Conservation (phyloP, 169 alveolate species). For the Cryptosporidium parvum region DNA sequence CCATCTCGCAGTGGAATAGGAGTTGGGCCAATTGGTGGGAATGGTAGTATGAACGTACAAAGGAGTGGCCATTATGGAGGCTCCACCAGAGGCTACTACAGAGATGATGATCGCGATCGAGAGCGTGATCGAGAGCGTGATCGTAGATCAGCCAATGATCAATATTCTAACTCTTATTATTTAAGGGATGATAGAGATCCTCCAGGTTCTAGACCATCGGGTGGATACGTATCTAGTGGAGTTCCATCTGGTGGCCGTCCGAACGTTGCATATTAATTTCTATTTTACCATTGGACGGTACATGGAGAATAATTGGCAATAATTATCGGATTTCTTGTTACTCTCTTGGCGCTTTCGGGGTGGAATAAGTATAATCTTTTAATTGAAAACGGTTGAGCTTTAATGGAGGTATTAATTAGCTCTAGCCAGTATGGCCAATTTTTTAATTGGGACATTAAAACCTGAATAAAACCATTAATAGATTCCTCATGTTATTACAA, state of each 20-base stretch:
- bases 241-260: constrained; percentile 44
- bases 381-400: constrained; percentile 3
- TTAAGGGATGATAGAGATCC: constrained; percentile 73
- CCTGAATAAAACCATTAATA: neutral
- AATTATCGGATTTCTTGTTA: neutral
- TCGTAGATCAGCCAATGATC: constrained; percentile 48
- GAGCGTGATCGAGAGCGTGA: constrained; percentile 27
- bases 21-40: constrained; percentile 44
- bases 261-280: constrained; percentile 44
- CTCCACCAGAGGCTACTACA: constrained; percentile 37
- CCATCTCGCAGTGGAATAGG: constrained; percentile 66
- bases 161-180: constrained; percentile 41
- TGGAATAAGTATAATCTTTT: neutral
- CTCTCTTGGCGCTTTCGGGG: constrained; percentile 2
- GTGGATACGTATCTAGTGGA: constrained; percentile 52
- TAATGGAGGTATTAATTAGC: neutral
- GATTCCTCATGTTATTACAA: constrained; percentile 12
- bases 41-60: constrained; percentile 21
- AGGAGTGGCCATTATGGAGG: constrained; percentile 69
- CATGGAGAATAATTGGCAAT: neutral
- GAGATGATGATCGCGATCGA: constrained; percentile 52
- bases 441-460: neutral
- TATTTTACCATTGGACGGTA: neutral
- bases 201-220: constrained; percentile 39
- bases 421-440: constrained; percentile 1